These are phyloP conservation scores for Podila minutissima DNA, from an alignment of 192 early-diverging fungal genomes.

Conservation along the genomic window DNA sequence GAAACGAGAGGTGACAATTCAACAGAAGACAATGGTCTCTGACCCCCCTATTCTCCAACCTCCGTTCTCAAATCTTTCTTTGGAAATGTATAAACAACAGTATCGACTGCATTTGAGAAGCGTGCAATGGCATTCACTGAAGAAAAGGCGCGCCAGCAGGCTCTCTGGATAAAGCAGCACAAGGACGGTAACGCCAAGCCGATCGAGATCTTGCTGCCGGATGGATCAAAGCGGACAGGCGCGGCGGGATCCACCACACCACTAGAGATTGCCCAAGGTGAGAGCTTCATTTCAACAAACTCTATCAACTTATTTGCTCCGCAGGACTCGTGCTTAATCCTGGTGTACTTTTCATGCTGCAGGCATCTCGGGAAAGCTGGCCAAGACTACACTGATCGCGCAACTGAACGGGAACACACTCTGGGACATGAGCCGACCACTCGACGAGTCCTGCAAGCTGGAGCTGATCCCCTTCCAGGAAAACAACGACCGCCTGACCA, in stretches of 20 bases:
- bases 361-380: slow-evolving; percentile 56
- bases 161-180: not conserved
- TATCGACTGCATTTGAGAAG: slow-evolving; percentile 32
- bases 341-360: not conserved
- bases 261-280: slow-evolving; percentile 61
- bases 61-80: slow-evolving; percentile 3
- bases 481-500: slow-evolving; percentile 49
- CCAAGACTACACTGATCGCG: slow-evolving; percentile 59
- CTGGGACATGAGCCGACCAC: slow-evolving; percentile 65
- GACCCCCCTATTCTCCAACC: not conserved
- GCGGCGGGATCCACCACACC: slow-evolving; percentile 50
- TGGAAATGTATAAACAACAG: not conserved
- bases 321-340: not conserved
- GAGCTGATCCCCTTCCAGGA: slow-evolving; percentile 56
- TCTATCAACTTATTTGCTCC: not conserved
- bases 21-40: not conserved
- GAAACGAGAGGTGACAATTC: not conserved
- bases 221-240: slow-evolving; percentile 32
- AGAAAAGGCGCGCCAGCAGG: slow-evolving; percentile 25
- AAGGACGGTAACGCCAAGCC: not conserved
- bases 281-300: slow-evolving; percentile 4
- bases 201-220: slow-evolving; percentile 37
- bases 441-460: slow-evolving; percentile 51
- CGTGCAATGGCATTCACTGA: slow-evolving; percentile 30
- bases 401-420: slow-evolving; percentile 55